These are phyloP conservation scores for Gyromitra esculenta DNA, from an alignment of 2,329 filamentous ascomycete species.

Conservation along the genomic window DNA sequence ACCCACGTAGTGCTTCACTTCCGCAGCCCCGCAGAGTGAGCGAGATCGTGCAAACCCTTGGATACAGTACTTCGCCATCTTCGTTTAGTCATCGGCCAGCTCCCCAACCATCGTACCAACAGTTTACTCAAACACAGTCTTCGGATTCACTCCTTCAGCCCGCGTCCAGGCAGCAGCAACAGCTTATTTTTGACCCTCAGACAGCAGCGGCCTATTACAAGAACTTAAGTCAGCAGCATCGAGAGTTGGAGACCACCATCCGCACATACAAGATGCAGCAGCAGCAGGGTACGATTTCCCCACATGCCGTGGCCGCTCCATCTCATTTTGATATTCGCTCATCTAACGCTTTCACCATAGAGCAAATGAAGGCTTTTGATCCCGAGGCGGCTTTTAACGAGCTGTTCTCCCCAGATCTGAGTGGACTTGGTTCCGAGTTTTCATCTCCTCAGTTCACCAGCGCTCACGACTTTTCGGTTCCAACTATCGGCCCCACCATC, in stretches of 20 bases:
- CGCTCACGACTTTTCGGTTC: conserved; percentile 47
- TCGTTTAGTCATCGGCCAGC: conserved; percentile 54
- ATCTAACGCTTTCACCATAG: conserved; percentile 45
- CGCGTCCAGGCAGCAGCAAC: conserved; percentile 42
- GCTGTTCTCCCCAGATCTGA: conserved; percentile 42
- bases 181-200: conserved; percentile 49
- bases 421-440: conserved; percentile 49
- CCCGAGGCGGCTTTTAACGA: conserved; percentile 50
- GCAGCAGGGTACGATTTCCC: conserved; percentile 49
- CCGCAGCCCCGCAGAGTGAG: conserved; percentile 54
- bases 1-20: conserved; percentile 50
- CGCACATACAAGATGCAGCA: conserved; percentile 53
- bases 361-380: conserved; percentile 53
- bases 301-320: conserved; percentile 18
- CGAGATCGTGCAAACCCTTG: conserved; percentile 54
- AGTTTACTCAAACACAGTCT: conserved; percentile 50
- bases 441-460: conserved; percentile 51
- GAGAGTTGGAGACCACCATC: conserved; percentile 44
- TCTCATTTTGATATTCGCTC: conserved; percentile 24
- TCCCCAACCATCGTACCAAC: conserved; percentile 49
- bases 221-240: conserved; percentile 38
- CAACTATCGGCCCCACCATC: conserved; percentile 47
- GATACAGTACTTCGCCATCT: conserved; percentile 54
- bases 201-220: conserved; percentile 49
- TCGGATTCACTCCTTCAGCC: conserved; percentile 47